Evolutionary conservation across 805 yeast genomes (phyloP).

Genomic region (Saccharomycopsis fibuligera): DNA sequence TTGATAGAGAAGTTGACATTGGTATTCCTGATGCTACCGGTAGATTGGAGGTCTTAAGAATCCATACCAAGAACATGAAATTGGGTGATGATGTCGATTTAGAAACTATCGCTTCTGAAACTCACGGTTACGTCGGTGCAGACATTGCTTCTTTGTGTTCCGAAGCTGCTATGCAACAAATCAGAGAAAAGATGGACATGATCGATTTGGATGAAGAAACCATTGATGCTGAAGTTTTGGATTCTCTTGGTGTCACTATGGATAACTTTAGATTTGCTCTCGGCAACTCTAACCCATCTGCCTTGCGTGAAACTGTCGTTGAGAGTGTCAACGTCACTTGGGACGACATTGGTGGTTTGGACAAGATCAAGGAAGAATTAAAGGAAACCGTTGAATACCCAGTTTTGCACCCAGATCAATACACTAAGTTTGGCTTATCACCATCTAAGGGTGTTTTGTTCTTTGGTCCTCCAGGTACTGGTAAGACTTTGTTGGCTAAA

Average conservation of each 20-base stretch:
- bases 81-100: conserved; percentile 90
- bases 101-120: conserved; percentile 92
- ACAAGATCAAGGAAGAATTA: conserved; percentile 90
- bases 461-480: conserved; percentile 99
- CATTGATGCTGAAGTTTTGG: conserved; percentile 94
- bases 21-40: conserved; percentile 99
- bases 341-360: conserved; percentile 99
- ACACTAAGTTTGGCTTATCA: conserved; percentile 94
- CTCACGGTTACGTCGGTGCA: conserved; percentile 99
- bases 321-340: conserved; percentile 98
- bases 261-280: conserved; percentile 97
- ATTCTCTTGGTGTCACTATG: conserved; percentile 96
- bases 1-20: conserved; percentile 84
- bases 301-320: conserved; percentile 98
- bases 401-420: conserved; percentile 97
- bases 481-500: conserved; percentile 96
- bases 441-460: conserved; percentile 98
- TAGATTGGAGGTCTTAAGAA: conserved; percentile 91
- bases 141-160: conserved; percentile 97
- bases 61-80: conserved; percentile 98
- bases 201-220: conserved; percentile 95
- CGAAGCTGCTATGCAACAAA: conserved; percentile 99
- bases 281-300: conserved; percentile 97
- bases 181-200: conserved; percentile 98
- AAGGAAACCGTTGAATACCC: conserved; percentile 99